A percentile compares a stretch with the other conserved stretches of the same genome.
Evolutionary conservation across 805 yeast species (phyloP).

Genomic region (Debaryomyces prosopidis): DNA sequence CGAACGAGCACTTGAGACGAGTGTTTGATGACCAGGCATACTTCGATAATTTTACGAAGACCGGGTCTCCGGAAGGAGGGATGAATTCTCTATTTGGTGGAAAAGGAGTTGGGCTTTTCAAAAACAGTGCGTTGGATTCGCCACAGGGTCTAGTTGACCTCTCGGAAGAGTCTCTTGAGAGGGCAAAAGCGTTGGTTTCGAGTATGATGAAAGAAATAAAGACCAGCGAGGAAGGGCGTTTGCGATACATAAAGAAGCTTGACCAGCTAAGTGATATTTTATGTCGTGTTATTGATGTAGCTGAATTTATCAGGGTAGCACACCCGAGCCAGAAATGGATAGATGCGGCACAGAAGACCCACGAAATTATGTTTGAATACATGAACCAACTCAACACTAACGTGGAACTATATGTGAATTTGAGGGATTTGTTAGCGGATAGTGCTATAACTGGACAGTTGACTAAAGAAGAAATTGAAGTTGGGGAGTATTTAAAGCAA

Average conservation of each 20-base stretch:
- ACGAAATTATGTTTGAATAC: conserved; percentile 85
- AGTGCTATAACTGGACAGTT: conserved; percentile 35
- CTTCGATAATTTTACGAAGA: conserved; percentile 53
- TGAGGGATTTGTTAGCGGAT: conserved; percentile 55
- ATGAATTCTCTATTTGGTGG: conserved; percentile 4
- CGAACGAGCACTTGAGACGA: conserved; percentile 34
- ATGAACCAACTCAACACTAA: conserved; percentile 92
- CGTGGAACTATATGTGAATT: conserved; percentile 61
- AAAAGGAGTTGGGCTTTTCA: conserved; percentile 59
- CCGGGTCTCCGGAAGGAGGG: conserved; percentile 11
- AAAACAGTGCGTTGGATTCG: conserved; percentile 64
- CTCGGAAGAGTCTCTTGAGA: conserved; percentile 59
- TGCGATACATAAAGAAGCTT: conserved; percentile 59
- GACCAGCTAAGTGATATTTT: conserved; percentile 86
- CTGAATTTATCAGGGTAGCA: conserved; percentile 85
- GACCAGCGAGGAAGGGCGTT: conserved; percentile 42
- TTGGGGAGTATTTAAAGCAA: conserved; percentile 73
- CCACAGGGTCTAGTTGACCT: conserved; percentile 74
- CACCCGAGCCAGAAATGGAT: conserved; percentile 77
- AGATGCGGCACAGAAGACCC: conserved; percentile 82
- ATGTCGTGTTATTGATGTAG: conserved; percentile 90
- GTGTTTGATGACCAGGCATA: conserved; percentile 63
- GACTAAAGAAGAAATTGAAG: conserved; percentile 75
- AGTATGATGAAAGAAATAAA: conserved; percentile 46
- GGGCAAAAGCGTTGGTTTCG: conserved; percentile 63